Base-by-base conservation (phyloP, 805 yeast genomes). In the Myxozyma geophila region DNA sequence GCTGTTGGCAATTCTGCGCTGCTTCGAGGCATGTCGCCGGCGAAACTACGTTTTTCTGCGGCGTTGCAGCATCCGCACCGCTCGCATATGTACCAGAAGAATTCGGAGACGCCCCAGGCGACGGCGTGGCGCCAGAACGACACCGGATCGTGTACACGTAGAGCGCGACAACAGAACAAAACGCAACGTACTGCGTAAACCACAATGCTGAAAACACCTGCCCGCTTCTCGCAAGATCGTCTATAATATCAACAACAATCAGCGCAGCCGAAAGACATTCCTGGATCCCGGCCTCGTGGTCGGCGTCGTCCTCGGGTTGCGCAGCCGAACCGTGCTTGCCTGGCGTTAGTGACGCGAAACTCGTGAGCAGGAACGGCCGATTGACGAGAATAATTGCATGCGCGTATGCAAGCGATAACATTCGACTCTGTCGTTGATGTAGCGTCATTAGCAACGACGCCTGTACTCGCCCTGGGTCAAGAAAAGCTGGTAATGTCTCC, bases 181-280 rank as follows among this genome's bases (percentile, higher is more conserved):
- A 64, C 28, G 61, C 57, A 17, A 62, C 68, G 33, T 64, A 64
- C 49, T 64, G 68, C 7, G 68, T 64, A 36, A 64, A 58, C 68
- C 68, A 64, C 17, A 62, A 54, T n/a, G 66, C 60, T 7, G 68
- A 39, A 28, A 40, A 58, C 4, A 63, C 53, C 33, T 64, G 66
- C 6, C 40, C 19, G n/a, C 36, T 41, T 5, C 46, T 50, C 37
- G 49, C 41, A 28, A 64, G 35, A 7, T 58, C 64, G 48, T 58
- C 58, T 12, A 64, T 40, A n/a, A 54, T 62, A 36, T 49, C 46
- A 7, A 54, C 66, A 12, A 46, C 46, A 21, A 58, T 48, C 44
- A 64, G 17, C 15, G 68, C 68, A 8, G 66, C 68, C 8, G 62
- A 35, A 4, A 62, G 9, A 41, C 68, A 64, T 17, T 58, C 62